phyloP scores from a whole-genome alignment of 2,329 filamentous ascomycete genomes.

The Aspergillus nomiae region DNA sequence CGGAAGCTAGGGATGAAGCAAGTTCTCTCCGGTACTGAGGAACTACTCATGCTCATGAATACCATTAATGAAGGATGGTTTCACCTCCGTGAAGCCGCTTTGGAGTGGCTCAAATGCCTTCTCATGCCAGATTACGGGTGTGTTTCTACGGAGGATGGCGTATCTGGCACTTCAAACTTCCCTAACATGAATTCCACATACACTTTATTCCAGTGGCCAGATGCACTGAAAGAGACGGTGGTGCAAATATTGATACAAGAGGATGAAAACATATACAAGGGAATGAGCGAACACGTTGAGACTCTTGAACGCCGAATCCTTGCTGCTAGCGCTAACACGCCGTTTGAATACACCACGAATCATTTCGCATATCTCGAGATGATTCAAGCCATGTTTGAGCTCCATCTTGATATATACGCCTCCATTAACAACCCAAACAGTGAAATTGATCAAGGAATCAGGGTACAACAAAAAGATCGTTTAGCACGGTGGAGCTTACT shows the following conservation, averaged over 20 bases:
- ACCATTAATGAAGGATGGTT: constrained; percentile 51
- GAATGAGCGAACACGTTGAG: constrained; percentile 38
- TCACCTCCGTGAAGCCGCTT: constrained; percentile 54
- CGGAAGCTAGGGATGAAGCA: constrained; percentile 44
- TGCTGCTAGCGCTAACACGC: constrained; percentile 12
- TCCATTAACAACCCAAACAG: constrained; percentile 64
- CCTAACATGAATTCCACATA: constrained; percentile 50
- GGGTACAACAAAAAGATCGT: constrained; percentile 58
- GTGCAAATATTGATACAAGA: constrained; percentile 55
- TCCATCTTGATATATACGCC: constrained; percentile 67
- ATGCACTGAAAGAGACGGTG: constrained; percentile 57
- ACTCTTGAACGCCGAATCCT: constrained; percentile 33
- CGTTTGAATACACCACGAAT: constrained; percentile 30
- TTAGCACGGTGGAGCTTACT: constrained; percentile 63
- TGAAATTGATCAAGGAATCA: constrained; percentile 55
- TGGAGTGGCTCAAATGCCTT: constrained; percentile 56
- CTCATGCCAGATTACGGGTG: constrained; percentile 45
- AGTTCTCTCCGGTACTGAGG: constrained; percentile 40
- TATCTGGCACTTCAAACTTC: constrained; percentile 16
- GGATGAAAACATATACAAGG: constrained; percentile 56
- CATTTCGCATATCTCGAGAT: constrained; percentile 52
- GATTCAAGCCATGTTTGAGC: constrained; percentile 64
- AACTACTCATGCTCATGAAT: constrained; percentile 44
- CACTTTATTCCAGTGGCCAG: constrained; percentile 56
- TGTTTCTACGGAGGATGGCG: constrained; percentile 8